phyloP scores from a whole-genome alignment of 495 filamentous ascomycete genomes.

The Aspergillus diversus region DNA sequence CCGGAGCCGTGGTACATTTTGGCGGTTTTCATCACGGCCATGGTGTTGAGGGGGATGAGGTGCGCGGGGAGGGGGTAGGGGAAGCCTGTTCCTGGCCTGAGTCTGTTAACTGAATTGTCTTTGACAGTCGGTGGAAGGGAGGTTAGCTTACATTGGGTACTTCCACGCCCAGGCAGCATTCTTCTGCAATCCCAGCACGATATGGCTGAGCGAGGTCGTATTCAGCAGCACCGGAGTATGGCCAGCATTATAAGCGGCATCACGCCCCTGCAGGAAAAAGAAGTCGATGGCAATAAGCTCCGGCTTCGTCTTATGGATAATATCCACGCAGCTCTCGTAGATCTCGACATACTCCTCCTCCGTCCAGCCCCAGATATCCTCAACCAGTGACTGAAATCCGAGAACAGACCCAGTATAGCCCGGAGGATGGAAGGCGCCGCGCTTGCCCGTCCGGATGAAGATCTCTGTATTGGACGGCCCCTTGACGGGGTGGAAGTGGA shows the following conservation, averaged over 20 bases:
- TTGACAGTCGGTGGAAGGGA: too few relatives aligned
- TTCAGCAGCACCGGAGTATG: slow-evolving; percentile 38
- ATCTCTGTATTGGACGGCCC: slow-evolving; percentile 48
- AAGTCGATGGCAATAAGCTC: slow-evolving; percentile 53
- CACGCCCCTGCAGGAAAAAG: slow-evolving; percentile 52
- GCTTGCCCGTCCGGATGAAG: slow-evolving; percentile 39
- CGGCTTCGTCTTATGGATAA: slow-evolving; percentile 45
- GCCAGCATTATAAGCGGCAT: slow-evolving; percentile 44
- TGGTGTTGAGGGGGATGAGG: slow-evolving; percentile 43
- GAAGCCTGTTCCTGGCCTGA: slow-evolving; percentile 49
- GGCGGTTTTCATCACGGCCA: slow-evolving; percentile 31
- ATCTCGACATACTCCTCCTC: slow-evolving; percentile 53
- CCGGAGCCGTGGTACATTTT: slow-evolving; percentile 40
- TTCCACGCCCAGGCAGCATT: slow-evolving; percentile 42
- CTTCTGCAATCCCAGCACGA: slow-evolving; percentile 43
- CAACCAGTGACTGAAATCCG: slow-evolving; percentile 41
- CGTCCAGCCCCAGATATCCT: slow-evolving; percentile 46
- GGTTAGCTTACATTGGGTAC: slow-evolving; percentile 45
- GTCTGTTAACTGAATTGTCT: background rate
- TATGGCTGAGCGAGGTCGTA: slow-evolving; percentile 43
- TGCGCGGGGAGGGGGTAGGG: slow-evolving; percentile 50
- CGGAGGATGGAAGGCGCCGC: slow-evolving; percentile 40
- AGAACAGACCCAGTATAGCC: slow-evolving; percentile 40
- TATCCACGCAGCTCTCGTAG: slow-evolving; percentile 46
- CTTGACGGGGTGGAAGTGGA: slow-evolving; percentile 46